A percentile compares a stretch with the other conserved stretches of the same genome.
Conservation (phyloP, 1,139 yeast species). For the Debaryomyces nepalensis region DNA sequence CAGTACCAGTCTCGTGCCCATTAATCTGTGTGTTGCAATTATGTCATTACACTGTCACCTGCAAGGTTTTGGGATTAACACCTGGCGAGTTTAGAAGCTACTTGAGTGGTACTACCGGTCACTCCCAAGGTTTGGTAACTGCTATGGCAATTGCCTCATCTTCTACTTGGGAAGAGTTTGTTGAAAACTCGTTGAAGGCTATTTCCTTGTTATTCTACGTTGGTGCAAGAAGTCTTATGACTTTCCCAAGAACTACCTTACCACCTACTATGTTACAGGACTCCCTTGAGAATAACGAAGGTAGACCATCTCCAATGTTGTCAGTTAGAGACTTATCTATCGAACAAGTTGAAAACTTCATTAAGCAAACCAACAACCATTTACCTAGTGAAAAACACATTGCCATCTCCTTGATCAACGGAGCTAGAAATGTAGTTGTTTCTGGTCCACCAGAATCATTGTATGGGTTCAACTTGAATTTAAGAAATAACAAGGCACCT, state of each 20-base stretch:
- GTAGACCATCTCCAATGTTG: slow-evolving; percentile 97
- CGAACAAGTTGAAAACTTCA: slow-evolving; percentile 77
- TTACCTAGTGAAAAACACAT: slow-evolving; percentile 91
- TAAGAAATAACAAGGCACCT: slow-evolving; percentile 94
- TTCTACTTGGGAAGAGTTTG: slow-evolving; percentile 83
- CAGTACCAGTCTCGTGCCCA: slow-evolving; percentile 95
- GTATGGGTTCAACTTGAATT: slow-evolving; percentile 89
- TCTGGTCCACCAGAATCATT: slow-evolving; percentile 99
- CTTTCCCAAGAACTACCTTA: slow-evolving; percentile 90
- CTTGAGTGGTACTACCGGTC: slow-evolving; percentile 91
- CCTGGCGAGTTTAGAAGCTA: slow-evolving; percentile 84
- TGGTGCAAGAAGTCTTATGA: slow-evolving; percentile 88
- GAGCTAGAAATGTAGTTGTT: slow-evolving; percentile 93
- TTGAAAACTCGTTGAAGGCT: slow-evolving; percentile 72
- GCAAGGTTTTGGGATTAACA: slow-evolving; percentile 79
- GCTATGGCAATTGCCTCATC: slow-evolving; percentile 91
- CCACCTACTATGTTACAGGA: slow-evolving; percentile 95
- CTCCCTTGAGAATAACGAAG: slow-evolving; percentile 92
- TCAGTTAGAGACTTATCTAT: slow-evolving; percentile 85
- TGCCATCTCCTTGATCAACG: slow-evolving; percentile 88
- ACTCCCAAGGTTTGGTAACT: slow-evolving; percentile 95
- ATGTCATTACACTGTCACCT: slow-evolving; percentile 88
- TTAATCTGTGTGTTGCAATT: slow-evolving; percentile 93
- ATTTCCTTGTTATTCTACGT: slow-evolving; percentile 86
- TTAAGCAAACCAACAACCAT: slow-evolving; percentile 88